Evolutionary conservation across 179 eudicot species (phyloP).

Genomic region (Drosera spatulata): DNA sequence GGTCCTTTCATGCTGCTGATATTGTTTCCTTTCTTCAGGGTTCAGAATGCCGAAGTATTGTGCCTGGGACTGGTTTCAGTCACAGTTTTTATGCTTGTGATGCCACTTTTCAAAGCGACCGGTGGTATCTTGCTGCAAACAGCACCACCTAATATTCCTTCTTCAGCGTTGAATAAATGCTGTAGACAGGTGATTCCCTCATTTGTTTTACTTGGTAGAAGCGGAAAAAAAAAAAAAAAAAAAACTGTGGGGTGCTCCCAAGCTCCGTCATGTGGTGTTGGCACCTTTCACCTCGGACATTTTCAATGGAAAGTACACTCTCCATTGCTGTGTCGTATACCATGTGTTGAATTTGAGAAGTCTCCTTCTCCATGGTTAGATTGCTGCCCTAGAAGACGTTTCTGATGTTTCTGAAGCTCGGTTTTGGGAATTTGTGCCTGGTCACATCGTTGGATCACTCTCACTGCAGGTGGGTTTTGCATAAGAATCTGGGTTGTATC

Average conservation of each 20-base stretch:
- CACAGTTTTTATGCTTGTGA: constrained; percentile 74
- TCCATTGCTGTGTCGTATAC: no score
- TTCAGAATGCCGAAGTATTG: constrained; percentile 91
- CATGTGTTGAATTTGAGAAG: no score
- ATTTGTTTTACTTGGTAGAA: neutral
- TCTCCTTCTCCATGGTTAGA: constrained; percentile 21
- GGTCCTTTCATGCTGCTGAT: neutral
- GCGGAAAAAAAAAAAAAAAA: no score
- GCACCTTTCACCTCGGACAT: no score
- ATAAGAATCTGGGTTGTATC: neutral
- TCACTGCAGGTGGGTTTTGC: constrained; percentile 45
- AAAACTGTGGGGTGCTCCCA: no score
- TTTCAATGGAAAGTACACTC: no score
- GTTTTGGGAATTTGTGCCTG: constrained; percentile 96
- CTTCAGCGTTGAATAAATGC: constrained; percentile 86
- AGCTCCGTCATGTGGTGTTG: no score
- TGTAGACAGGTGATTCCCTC: constrained; percentile 60
- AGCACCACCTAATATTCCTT: constrained; percentile 75
- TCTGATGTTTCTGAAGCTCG: constrained; percentile 69
- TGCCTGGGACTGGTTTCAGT: constrained; percentile 94
- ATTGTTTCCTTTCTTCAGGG: constrained; percentile 29
- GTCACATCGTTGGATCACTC: constrained; percentile 82
- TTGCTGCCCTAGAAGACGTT: constrained; percentile 75
- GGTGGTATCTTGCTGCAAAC: constrained; percentile 84
- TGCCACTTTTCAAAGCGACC: constrained; percentile 77